Evolutionary conservation across 441 rosid genomes (phyloP).

Genomic region (Corymbia calophylla): DNA sequence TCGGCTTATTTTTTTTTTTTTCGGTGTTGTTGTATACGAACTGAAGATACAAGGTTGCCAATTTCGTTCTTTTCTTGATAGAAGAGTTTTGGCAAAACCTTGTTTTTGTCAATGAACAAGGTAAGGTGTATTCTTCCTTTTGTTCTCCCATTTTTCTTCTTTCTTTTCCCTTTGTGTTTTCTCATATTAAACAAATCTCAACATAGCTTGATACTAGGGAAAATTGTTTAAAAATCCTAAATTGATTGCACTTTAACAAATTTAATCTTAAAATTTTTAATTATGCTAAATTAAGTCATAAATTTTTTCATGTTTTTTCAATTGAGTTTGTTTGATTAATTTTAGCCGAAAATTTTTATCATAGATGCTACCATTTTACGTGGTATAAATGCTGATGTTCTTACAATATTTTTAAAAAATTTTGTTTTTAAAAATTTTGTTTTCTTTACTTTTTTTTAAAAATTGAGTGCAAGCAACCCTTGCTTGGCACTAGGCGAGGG

Average conservation of each 20-base stretch:
- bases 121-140: neutral
- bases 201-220: neutral
- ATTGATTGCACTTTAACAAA: too few species aligned
- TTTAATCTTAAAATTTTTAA: too few species aligned
- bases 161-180: neutral
- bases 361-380: accelerated
- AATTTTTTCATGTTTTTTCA: neutral
- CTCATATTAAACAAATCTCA: neutral
- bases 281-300: too few species aligned
- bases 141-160: neutral
- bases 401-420: too few species aligned
- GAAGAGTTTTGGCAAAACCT: neutral
- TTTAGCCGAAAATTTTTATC: neutral
- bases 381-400: too few species aligned
- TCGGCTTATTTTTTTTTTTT: neutral
- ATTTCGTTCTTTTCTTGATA: neutral
- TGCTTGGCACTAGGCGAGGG: neutral
- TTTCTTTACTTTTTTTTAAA: too few species aligned
- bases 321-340: too few species aligned
- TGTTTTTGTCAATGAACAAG: neutral
- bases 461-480: accelerated
- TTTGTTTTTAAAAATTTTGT: too few species aligned
- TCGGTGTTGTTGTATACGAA: neutral
- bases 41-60: neutral
- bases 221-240: too few species aligned